These are phyloP conservation scores for Trypanosomatidae sp. DNA, from an alignment of 208 protist species.

Conservation along the genomic window DNA sequence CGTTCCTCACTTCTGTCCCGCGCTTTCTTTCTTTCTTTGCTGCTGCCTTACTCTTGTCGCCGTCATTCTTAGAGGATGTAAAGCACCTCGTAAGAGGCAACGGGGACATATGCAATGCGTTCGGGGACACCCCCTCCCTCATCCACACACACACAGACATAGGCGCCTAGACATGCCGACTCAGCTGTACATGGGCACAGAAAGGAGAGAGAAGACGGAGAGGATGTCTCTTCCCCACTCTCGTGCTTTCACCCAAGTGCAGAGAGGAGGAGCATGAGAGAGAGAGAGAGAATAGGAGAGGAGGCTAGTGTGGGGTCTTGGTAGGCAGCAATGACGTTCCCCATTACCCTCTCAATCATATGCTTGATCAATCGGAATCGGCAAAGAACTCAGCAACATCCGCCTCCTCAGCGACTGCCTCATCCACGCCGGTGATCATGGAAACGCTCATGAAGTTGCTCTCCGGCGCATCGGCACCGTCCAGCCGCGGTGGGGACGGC, in stretches of 20 bases:
- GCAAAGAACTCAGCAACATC: constrained; percentile 58
- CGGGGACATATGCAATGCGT: neutral
- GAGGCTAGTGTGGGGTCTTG: neutral
- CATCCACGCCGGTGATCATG: neutral
- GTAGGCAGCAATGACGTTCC: neutral
- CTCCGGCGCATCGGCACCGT: neutral
- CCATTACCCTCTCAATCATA: neutral
- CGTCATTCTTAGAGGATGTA: neutral
- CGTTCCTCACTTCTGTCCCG: neutral
- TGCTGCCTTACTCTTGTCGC: neutral
- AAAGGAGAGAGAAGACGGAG: neutral
- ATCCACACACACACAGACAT: neutral
- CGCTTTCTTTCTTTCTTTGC: neutral
- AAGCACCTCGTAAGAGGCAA: neutral
- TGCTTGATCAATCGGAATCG: constrained; percentile 40
- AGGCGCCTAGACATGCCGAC: neutral
- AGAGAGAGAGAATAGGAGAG: neutral
- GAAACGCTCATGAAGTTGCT: neutral
- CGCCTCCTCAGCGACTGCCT: constrained; percentile 27
- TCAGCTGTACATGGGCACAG: neutral
- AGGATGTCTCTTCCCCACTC: neutral
- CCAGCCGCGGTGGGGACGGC: neutral
- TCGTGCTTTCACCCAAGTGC: neutral
- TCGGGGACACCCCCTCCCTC: neutral
- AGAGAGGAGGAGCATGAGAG: neutral